phyloP scores from a whole-genome alignment of 148 eudicot genomes.

The Rhododendron henanense region DNA sequence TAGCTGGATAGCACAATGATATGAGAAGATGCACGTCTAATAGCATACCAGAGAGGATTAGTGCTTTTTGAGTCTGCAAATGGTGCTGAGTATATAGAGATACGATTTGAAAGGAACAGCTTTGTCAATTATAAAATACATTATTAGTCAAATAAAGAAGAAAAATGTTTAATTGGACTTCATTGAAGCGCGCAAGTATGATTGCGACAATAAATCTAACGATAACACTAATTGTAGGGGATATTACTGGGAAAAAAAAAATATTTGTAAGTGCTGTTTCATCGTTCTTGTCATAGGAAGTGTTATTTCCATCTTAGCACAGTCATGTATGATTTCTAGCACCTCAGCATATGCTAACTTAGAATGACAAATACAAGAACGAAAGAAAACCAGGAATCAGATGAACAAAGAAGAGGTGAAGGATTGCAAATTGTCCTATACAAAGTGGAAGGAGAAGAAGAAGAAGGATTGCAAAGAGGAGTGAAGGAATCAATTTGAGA shows the following conservation, averaged over 20 bases:
- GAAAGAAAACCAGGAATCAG: neutral
- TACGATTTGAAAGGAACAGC: conserved; percentile 63
- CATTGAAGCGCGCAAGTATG: neutral
- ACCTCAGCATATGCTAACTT: too few species aligned
- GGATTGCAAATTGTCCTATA: neutral
- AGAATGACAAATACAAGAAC: too few species aligned
- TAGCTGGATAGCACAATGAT: conserved; percentile 85
- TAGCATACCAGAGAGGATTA: conserved; percentile 81
- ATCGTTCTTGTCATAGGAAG: neutral
- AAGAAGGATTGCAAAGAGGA: too few species aligned
- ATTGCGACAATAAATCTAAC: neutral
- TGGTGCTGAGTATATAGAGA: conserved; percentile 71
- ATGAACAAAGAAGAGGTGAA: neutral
- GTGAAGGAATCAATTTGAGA: too few species aligned
- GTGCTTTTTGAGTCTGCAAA: conserved; percentile 63
- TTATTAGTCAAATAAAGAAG: neutral
- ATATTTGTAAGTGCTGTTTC: neutral
- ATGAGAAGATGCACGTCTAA: conserved; percentile 91
- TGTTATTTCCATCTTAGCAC: too few species aligned
- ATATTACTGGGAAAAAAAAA: neutral
- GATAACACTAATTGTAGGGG: neutral
- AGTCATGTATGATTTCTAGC: too few species aligned
- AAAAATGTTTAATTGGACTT: neutral
- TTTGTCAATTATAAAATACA: conserved; percentile 30
- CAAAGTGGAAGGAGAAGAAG: too few species aligned